These are phyloP conservation scores for Talaromyces funiculosus DNA, from an alignment of 2,329 filamentous ascomycete species.

Conservation along the genomic window DNA sequence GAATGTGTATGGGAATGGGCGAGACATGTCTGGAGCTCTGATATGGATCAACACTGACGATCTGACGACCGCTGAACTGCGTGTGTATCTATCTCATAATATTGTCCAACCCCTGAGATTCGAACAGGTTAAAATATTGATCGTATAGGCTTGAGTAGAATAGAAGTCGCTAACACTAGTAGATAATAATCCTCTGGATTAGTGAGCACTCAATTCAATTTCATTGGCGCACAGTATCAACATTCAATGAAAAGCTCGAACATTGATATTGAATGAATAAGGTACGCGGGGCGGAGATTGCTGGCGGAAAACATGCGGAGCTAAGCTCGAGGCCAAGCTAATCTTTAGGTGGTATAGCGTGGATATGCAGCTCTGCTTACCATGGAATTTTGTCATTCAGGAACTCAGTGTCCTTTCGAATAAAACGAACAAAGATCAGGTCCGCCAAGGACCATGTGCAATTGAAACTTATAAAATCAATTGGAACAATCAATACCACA, in stretches of 20 bases:
- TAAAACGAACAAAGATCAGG: background rate
- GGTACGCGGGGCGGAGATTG: constrained; percentile 7
- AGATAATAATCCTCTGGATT: background rate
- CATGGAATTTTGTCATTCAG: background rate
- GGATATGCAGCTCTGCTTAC: background rate
- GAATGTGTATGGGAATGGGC: constrained; percentile 57
- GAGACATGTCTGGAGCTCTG: constrained; percentile 41
- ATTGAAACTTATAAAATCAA: background rate
- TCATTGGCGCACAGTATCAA: background rate
- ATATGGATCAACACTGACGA: background rate
- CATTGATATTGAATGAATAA: background rate
- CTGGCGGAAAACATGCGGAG: constrained; percentile 4
- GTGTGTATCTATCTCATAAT: background rate
- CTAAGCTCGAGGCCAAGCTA: background rate
- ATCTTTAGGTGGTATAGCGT: background rate
- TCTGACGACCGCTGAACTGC: background rate
- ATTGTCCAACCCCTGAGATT: constrained; percentile 5
- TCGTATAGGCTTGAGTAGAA: background rate
- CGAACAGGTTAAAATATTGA: background rate
- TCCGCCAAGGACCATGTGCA: background rate
- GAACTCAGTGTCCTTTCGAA: background rate
- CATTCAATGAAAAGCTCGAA: background rate
- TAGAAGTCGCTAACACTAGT: background rate
- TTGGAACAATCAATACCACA: background rate
- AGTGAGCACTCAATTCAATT: background rate